Conservation (phyloP, 2,329 filamentous ascomycete genomes). For the Fusarium sp. region DNA sequence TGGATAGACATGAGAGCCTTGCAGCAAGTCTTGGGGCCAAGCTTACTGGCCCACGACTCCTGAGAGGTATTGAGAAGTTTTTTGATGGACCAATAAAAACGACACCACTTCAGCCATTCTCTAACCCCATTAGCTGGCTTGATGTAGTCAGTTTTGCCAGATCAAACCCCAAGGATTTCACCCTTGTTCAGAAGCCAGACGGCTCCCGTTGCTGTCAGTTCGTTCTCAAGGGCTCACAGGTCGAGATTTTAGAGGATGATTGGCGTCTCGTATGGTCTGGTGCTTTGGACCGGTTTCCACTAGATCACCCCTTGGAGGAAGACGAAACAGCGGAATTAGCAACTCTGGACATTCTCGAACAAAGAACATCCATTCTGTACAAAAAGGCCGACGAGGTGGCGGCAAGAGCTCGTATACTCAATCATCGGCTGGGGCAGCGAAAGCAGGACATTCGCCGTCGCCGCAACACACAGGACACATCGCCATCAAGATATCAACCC, state of each 20-base stretch:
- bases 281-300: conserved; percentile 83
- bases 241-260: conserved; percentile 91
- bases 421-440: conserved; percentile 74
- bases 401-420: conserved; percentile 77
- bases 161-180: conserved; percentile 83
- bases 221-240: conserved; percentile 82
- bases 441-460: conserved; percentile 52
- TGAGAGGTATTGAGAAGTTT: conserved; percentile 88
- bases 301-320: conserved; percentile 84
- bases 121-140: conserved; percentile 80
- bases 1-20: conserved; percentile 88
- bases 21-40: conserved; percentile 88
- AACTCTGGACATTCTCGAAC: conserved; percentile 86
- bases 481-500: conserved; percentile 56
- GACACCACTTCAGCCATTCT: conserved; percentile 68
- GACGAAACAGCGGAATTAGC: conserved; percentile 89
- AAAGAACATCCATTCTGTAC: conserved; percentile 81
- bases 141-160: conserved; percentile 90
- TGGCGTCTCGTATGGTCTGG: conserved; percentile 88
- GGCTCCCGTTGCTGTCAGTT: conserved; percentile 84
- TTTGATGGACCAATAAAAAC: conserved; percentile 84
- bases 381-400: conserved; percentile 84
- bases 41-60: conserved; percentile 83
- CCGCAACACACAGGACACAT: conserved; percentile 50
- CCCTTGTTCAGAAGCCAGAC: conserved; percentile 77